These are phyloP conservation scores for Coniophora puteana DNA, from an alignment of 1,284 basidiomycete genomes.

Conservation along the genomic window DNA sequence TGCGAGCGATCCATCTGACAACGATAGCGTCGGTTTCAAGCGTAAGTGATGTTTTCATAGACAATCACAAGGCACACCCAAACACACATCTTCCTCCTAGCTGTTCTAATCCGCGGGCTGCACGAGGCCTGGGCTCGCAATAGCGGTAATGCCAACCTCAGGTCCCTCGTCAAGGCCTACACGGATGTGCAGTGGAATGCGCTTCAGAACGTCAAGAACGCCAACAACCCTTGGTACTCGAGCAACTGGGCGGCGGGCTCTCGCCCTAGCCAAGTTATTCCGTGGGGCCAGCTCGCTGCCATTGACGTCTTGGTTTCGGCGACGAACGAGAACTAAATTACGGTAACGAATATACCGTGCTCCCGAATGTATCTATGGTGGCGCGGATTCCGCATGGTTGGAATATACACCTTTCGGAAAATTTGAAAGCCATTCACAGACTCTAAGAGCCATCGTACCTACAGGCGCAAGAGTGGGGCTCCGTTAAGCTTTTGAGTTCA, in stretches of 20 bases:
- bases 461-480: no score
- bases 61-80: no score
- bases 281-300: conserved; percentile 20
- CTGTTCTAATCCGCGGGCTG: conserved; percentile 44
- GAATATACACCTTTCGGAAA: no score
- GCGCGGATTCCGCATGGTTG: no score
- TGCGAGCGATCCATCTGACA: conserved; percentile 32
- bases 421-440: no score
- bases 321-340: conserved; percentile 9
- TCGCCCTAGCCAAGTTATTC: conserved; percentile 12
- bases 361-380: no score
- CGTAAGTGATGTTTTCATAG: no score
- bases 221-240: conserved; percentile 13
- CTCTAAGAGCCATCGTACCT: no score
- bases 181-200: conserved; percentile 49
- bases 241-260: conserved; percentile 19
- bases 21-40: conserved; percentile 49
- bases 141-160: conserved; percentile 30
- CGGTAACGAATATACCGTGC: no score
- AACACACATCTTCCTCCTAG: conserved; percentile 19
- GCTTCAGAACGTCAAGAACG: conserved; percentile 27
- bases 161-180: conserved; percentile 41
- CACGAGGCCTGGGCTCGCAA: conserved; percentile 39
- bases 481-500: no score
- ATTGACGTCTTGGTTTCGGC: conserved; percentile 17